A percentile compares a stretch with the other conserved stretches of the same genome.
Evolutionary conservation across 352 stramenopile genomes (phyloP).

Genomic region (Phytophthora pinifolia): DNA sequence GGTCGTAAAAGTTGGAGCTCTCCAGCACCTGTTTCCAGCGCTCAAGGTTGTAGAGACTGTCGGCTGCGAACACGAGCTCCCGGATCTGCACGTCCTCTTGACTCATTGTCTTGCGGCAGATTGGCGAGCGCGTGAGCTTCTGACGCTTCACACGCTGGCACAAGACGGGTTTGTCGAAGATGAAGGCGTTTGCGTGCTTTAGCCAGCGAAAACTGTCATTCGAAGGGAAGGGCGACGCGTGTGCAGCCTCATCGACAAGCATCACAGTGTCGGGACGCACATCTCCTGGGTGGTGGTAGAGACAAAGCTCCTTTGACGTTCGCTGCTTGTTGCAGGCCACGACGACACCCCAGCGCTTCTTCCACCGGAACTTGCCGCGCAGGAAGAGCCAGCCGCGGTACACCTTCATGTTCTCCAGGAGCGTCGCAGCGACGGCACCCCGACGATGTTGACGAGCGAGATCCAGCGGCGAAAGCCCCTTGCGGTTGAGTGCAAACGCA

Average conservation of each 20-base stretch:
- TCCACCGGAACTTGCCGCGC: constrained; percentile 53
- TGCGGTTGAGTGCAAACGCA: constrained; percentile 52
- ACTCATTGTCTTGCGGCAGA: constrained; percentile 47
- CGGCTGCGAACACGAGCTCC: constrained; percentile 41
- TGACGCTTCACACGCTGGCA: constrained; percentile 30
- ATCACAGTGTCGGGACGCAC: constrained; percentile 35
- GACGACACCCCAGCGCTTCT: constrained; percentile 57
- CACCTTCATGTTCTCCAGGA: constrained; percentile 54
- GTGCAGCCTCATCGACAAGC: constrained; percentile 40
- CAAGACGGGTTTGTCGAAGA: constrained; percentile 46
- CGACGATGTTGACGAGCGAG: constrained; percentile 55
- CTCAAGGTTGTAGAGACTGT: constrained; percentile 36
- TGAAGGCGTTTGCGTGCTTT: constrained; percentile 41
- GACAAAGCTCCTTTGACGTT: constrained; percentile 53
- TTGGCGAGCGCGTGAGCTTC: constrained; percentile 42
- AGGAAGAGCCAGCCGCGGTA: constrained; percentile 61
- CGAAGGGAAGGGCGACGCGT: constrained; percentile 23
- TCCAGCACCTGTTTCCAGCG: constrained; percentile 36
- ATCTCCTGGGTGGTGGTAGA: constrained; percentile 41
- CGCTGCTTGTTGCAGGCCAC: constrained; percentile 54
- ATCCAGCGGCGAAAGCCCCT: constrained; percentile 61
- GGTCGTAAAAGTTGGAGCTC: constrained; percentile 26
- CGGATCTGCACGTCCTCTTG: constrained; percentile 38
- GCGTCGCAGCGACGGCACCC: constrained; percentile 39
- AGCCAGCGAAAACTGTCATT: constrained; percentile 41